phyloP scores from a whole-genome alignment of 768 basidiomycete genomes.

The Bullera alba region DNA sequence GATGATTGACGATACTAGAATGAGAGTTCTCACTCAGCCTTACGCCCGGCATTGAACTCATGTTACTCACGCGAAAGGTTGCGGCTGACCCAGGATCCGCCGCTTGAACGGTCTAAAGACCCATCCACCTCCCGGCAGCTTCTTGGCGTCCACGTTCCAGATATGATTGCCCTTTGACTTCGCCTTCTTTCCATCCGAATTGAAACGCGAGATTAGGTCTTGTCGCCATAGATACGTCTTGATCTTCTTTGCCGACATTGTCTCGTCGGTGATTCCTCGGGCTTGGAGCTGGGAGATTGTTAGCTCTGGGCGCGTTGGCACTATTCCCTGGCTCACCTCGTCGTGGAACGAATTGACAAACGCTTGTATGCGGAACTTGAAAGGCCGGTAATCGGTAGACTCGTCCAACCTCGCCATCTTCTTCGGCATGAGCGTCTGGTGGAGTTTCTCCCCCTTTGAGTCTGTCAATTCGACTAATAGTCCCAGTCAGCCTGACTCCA shows the following conservation, averaged over 20 bases:
- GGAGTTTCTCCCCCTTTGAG: constrained; percentile 90
- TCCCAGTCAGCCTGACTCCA: not conserved
- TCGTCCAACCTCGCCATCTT: constrained; percentile 94
- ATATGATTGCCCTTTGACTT: constrained; percentile 99
- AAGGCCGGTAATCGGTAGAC: constrained; percentile 91
- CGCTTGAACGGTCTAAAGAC: constrained; percentile 81
- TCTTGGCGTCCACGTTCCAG: constrained; percentile 97
- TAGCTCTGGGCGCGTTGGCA: too few species aligned
- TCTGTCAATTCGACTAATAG: constrained; percentile 79
- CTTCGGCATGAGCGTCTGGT: constrained; percentile 97
- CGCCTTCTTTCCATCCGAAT: constrained; percentile 97
- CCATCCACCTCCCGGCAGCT: constrained; percentile 60
- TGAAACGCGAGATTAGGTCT: constrained; percentile 91
- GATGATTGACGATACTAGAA: constrained; percentile 47
- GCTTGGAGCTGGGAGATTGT: constrained; percentile 58
- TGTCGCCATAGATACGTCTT: constrained; percentile 86
- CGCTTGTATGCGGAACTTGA: constrained; percentile 97
- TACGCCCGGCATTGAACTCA: not conserved
- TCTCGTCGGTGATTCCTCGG: constrained; percentile 85
- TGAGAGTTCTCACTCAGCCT: not conserved
- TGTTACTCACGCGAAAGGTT: constrained; percentile 57
- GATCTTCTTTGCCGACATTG: constrained; percentile 94
- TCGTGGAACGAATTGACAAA: constrained; percentile 95
- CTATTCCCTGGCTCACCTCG: constrained; percentile 54
- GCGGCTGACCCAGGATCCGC: constrained; percentile 75